These are phyloP conservation scores for Sphaerulina musiva DNA, from an alignment of 2,329 filamentous ascomycete genomes.

Conservation along the genomic window DNA sequence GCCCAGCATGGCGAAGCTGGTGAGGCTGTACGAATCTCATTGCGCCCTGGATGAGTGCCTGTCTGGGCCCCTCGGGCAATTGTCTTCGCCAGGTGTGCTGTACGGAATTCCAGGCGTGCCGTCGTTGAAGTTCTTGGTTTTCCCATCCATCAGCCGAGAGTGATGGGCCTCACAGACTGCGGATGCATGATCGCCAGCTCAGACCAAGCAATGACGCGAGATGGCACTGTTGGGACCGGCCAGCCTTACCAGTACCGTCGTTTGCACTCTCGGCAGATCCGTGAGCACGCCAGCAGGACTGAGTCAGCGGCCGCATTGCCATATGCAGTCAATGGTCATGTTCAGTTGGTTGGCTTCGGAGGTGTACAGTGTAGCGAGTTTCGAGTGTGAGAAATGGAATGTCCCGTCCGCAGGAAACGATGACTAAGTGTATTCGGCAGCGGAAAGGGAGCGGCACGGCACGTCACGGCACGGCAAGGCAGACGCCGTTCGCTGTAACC, in stretches of 20 bases:
- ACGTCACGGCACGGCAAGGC: too few relatives aligned
- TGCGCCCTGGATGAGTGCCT: background rate
- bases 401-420: too few relatives aligned
- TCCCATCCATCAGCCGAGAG: background rate
- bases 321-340: too few relatives aligned
- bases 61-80: background rate
- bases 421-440: too few relatives aligned
- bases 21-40: background rate
- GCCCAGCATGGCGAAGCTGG: background rate
- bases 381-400: too few relatives aligned
- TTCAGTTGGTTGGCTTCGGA: too few relatives aligned
- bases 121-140: background rate
- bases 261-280: background rate
- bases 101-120: background rate
- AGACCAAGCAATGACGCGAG: background rate
- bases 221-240: background rate
- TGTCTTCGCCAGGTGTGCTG: background rate
- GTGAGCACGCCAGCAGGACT: background rate
- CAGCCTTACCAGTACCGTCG: background rate
- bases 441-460: too few relatives aligned
- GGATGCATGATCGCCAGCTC: background rate
- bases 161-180: background rate
- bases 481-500: too few relatives aligned
- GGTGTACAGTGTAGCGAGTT: too few relatives aligned
- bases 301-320: background rate